These are phyloP conservation scores for Pisolithus sp. DNA, from an alignment of 768 basidiomycete genomes.

Conservation along the genomic window DNA sequence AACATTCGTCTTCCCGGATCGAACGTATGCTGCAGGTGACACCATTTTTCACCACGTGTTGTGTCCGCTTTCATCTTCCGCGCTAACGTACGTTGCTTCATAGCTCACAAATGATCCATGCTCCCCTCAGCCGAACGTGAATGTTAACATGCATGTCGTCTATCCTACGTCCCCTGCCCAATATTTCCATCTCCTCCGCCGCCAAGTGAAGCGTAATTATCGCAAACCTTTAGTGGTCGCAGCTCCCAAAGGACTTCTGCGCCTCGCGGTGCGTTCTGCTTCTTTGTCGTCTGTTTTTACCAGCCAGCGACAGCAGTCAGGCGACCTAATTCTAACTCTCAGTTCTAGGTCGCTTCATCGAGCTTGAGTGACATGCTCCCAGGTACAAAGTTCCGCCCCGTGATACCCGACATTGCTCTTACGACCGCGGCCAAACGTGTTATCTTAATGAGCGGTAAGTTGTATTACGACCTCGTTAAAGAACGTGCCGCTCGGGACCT, in stretches of 20 bases:
- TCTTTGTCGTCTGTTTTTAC: neutral
- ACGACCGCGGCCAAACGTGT: conserved; percentile 47
- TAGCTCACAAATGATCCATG: conserved; percentile 77
- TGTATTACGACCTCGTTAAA: conserved; percentile 82
- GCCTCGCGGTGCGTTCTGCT: conserved; percentile 53
- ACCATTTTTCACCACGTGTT: neutral
- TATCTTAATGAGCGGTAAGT: conserved; percentile 74
- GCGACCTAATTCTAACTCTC: neutral
- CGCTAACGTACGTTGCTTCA: neutral
- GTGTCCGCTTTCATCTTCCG: neutral
- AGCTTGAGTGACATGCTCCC: conserved; percentile 52
- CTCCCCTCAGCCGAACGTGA: conserved; percentile 21
- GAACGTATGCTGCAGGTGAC: conserved; percentile 86
- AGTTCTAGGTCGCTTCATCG: conserved; percentile 66
- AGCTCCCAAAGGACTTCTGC: conserved; percentile 76
- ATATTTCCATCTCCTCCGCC: conserved; percentile 87
- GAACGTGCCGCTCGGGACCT: conserved; percentile 49
- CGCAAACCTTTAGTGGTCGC: conserved; percentile 83
- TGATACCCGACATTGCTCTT: conserved; percentile 46
- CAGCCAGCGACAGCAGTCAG: too few relatives aligned
- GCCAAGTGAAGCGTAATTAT: conserved; percentile 81
- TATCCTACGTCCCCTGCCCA: conserved; percentile 89
- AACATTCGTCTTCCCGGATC: conserved; percentile 84
- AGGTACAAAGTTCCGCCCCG: conserved; percentile 60
- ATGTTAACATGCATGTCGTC: conserved; percentile 79